Evolutionary conservation across 2,329 filamentous ascomycete genomes (phyloP), one percentile per base, ranked within the genome.

Genomic region (Penicillium sp.): DNA sequence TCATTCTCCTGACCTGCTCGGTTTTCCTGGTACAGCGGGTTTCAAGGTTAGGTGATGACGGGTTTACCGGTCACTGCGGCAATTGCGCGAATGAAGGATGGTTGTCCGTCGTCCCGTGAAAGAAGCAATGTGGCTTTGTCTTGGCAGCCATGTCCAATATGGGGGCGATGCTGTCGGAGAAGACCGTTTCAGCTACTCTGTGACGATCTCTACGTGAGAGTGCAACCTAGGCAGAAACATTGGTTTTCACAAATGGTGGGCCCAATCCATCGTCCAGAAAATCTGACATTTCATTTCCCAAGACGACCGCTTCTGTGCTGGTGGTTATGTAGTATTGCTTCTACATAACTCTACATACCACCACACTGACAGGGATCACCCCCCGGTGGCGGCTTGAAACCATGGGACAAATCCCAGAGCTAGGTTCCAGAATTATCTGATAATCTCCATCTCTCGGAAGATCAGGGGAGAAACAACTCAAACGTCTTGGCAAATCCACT

Each of bases 161-260:
- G 13, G 24, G 23, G 39, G 39, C 24, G 9, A 42, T 12, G 9
- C n/a, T 18, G 39, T 29, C 39, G 39, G 24, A 30, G 39, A 42
- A 42, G 24, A 42, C 24, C 39, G 39, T 42, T 42, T 42, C 39
- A 42, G 24, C n/a, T 42, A n/a, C 18, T 20, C 34, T 13, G 18
- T 12, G 34, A 9, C 10, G 34, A 37, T 37, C 34, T n/a, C 29
- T n/a, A 27, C 10, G 26, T 10, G 29, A 32, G n/a, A n/a, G 7
- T 15, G 4, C 29, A 32, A 32, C 4, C 8, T 10, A 10, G 7
- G 8, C 29, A n/a, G 7, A 13, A 15, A 32, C 8, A 32, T 32
- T 32, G 29, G 13, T 32, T 15, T 15, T 10, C 12, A 32, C 4
- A 32, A 32, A 32, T 32, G 4, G 29, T n/a, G 29, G 29, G 29